Percentiles rank a stretch among this genome's conserved stretches.
Conservation (phyloP, 805 yeast species). For the Candida berthetii region DNA sequence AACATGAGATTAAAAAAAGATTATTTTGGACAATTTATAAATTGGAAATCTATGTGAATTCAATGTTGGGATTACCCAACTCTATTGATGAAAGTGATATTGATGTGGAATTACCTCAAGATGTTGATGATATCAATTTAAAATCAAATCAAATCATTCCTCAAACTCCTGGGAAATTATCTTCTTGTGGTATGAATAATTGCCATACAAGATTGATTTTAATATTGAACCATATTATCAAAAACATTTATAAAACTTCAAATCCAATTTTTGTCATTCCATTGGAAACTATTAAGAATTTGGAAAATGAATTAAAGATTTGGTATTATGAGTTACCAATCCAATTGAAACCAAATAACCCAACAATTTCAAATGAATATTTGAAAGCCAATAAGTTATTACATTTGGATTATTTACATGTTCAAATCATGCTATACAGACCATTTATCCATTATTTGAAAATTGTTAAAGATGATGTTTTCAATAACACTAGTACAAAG, state of each 20-base stretch:
- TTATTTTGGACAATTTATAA: conserved; percentile 87
- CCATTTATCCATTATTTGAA: conserved; percentile 72
- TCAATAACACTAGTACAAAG: conserved; percentile 39
- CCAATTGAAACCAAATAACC: conserved; percentile 56
- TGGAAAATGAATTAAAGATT: conserved; percentile 64
- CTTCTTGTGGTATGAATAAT: conserved; percentile 58
- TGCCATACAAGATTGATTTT: conserved; percentile 73
- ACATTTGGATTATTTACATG: conserved; percentile 70
- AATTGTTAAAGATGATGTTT: conserved; percentile 24
- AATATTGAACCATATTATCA: conserved; percentile 65
- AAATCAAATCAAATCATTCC: conserved; percentile 16
- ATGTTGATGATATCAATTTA: conserved; percentile 80
- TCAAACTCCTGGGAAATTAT: conserved; percentile 25
- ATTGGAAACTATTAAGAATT: conserved; percentile 46
- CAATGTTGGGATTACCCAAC: conserved; percentile 82
- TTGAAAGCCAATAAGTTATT: conserved; percentile 70
- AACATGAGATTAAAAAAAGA: conserved; percentile 76
- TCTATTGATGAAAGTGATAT: conserved; percentile 72
- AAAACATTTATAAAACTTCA: conserved; percentile 68
- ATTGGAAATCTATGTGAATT: conserved; percentile 85
- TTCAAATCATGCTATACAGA: conserved; percentile 78
- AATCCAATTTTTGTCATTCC: conserved; percentile 20
- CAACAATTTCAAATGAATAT: conserved; percentile 35
- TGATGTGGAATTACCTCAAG: conserved; percentile 81
- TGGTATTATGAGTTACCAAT: conserved; percentile 72